phyloP scores from a whole-genome alignment of 2,329 filamentous ascomycete genomes.

The Lasiodiplodia citricola region DNA sequence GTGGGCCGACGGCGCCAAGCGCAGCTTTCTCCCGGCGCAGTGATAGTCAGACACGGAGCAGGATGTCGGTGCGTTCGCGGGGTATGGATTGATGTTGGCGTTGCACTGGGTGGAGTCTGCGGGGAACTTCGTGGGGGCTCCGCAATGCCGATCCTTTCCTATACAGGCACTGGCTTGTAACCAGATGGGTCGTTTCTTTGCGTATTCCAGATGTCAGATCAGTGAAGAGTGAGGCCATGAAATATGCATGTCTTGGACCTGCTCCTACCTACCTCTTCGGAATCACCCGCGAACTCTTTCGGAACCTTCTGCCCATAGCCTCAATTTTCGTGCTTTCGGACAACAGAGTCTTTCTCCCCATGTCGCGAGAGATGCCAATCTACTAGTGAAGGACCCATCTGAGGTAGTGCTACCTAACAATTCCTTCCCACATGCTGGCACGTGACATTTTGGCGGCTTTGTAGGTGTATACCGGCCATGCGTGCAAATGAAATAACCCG shows the following conservation, averaged over 20 bases:
- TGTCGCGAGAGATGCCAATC: neutral
- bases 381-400: too few species aligned
- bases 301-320: neutral
- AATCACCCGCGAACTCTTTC: neutral
- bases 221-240: neutral
- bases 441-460: too few species aligned
- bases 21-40: neutral
- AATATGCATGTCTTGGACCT: too few species aligned
- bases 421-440: too few species aligned
- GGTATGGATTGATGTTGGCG: neutral
- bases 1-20: neutral
- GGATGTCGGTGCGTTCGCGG: neutral
- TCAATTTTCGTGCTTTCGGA: neutral
- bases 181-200: neutral
- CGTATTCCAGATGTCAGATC: neutral
- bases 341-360: neutral
- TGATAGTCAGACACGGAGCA: neutral
- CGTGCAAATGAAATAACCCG: too few species aligned
- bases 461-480: too few species aligned
- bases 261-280: neutral
- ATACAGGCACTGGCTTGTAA: neutral
- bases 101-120: neutral
- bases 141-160: conserved; percentile 2
- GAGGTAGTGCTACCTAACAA: too few species aligned
- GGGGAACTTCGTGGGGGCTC: neutral